Conservation (phyloP, 371 early-diverging fungal species). For the Syncephalastrum racemosum region DNA sequence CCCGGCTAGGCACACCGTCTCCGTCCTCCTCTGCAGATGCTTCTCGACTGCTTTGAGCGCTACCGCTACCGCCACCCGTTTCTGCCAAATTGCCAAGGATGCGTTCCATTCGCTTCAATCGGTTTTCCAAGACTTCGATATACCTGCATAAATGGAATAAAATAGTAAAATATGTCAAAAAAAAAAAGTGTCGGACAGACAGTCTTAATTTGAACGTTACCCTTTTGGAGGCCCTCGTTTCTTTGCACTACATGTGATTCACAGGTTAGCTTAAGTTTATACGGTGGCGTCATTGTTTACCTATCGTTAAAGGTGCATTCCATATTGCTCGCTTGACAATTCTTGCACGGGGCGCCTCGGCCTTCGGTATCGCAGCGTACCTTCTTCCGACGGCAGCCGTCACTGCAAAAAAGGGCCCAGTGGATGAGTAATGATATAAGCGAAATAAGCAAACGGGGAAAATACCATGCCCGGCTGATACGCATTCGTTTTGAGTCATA, state of each 20-base stretch:
- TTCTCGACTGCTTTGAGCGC: too few species aligned
- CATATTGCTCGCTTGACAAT: constrained; percentile 14
- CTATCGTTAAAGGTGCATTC: constrained; percentile 33
- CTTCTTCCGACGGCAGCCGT: constrained; percentile 32
- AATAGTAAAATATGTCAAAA: background rate
- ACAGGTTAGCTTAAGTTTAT: background rate
- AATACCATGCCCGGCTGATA: constrained; percentile 46
- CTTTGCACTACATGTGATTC: constrained; percentile 26
- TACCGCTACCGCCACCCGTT: constrained; percentile 4
- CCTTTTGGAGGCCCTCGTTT: constrained; percentile 43
- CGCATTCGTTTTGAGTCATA: constrained; percentile 31
- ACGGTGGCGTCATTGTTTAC: constrained; percentile 8
- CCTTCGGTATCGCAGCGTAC: constrained; percentile 25
- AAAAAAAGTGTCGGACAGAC: background rate
- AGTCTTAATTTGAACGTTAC: constrained; percentile 5
- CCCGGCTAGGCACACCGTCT: too few species aligned
- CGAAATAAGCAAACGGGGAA: background rate
- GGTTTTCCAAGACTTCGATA: constrained; percentile 65
- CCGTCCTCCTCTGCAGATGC: too few species aligned
- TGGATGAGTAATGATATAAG: background rate
- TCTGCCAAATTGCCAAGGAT: constrained; percentile 52
- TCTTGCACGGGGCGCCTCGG: constrained; percentile 16
- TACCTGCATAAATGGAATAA: constrained; percentile 31
- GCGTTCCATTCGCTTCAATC: constrained; percentile 67
- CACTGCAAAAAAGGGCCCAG: constrained; percentile 6